These are phyloP conservation scores for Rhododendron vialii DNA, from an alignment of 148 eudicot species.

Conservation along the genomic window DNA sequence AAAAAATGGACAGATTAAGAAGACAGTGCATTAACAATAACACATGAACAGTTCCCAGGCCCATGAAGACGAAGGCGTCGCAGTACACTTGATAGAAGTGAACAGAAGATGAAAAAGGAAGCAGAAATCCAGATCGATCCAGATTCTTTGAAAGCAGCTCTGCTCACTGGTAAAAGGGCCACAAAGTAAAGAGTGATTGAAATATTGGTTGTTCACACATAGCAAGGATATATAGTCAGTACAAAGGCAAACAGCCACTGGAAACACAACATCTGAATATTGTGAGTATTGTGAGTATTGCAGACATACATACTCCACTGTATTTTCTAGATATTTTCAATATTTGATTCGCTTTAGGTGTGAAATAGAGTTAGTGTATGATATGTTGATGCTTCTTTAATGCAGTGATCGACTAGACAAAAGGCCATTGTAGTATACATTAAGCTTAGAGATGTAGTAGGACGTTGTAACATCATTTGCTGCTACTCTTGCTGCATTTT, in stretches of 20 bases:
- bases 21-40: neutral
- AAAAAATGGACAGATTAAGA: neutral
- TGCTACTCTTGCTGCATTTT: neutral
- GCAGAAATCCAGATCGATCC: neutral
- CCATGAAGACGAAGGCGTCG: neutral
- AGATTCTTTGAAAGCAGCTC: neutral
- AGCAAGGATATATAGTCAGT: neutral
- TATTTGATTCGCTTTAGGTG: neutral
- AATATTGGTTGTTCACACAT: neutral
- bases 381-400: neutral
- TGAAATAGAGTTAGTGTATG: neutral
- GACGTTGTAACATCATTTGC: neutral
- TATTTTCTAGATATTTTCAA: neutral
- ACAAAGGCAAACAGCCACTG: no score
- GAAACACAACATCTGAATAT: neutral
- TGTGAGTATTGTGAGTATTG: neutral
- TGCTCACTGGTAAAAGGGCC: neutral
- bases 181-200: neutral
- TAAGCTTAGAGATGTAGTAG: neutral
- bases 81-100: neutral
- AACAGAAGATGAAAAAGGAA: neutral
- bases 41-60: neutral
- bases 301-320: neutral
- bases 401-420: neutral
- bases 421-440: neutral